A percentile compares a stretch with the other conserved stretches of the same genome.
phyloP scores from a whole-genome alignment of 345 rosid species.

The Gossypium mustelinum region DNA sequence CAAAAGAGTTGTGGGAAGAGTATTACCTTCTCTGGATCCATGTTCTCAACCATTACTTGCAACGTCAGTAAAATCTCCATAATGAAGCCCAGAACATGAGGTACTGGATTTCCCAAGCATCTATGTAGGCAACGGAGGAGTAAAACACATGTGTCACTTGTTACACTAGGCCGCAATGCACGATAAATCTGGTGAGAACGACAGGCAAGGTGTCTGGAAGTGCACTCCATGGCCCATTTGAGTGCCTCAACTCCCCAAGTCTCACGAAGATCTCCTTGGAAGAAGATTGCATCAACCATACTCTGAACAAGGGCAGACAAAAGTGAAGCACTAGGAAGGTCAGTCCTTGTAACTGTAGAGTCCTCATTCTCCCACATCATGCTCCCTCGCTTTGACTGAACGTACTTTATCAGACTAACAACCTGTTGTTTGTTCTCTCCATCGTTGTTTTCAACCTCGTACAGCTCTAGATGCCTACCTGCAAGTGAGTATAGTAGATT shows the following conservation, averaged over 20 bases:
- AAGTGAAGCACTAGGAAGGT: constrained; percentile 95
- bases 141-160: constrained; percentile 85
- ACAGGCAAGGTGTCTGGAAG: constrained; percentile 97
- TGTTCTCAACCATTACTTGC: constrained; percentile 99
- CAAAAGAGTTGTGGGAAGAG: constrained; percentile 96
- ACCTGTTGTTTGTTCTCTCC: constrained; percentile 99
- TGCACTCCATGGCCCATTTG: constrained; percentile 99
- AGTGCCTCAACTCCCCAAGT: constrained; percentile 98
- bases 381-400: constrained; percentile 97
- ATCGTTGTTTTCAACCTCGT: constrained; percentile 91
- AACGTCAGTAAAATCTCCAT: constrained; percentile 93
- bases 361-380: constrained; percentile 99
- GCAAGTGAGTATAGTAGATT: constrained; percentile 94
- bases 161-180: constrained; percentile 87
- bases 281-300: constrained; percentile 99
- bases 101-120: constrained; percentile 92
- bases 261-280: constrained; percentile 99
- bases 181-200: constrained; percentile 99
- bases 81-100: constrained; percentile 90
- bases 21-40: constrained; percentile 98
- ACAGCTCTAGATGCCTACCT: constrained; percentile 95
- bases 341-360: constrained; percentile 73
- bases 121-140: constrained; percentile 96
- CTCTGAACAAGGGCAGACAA: constrained; percentile 96
- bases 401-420: constrained; percentile 91